Evolutionary conservation across 2,329 filamentous ascomycete species (phyloP).

Genomic region (Ceratocystis cacaofunesta): DNA sequence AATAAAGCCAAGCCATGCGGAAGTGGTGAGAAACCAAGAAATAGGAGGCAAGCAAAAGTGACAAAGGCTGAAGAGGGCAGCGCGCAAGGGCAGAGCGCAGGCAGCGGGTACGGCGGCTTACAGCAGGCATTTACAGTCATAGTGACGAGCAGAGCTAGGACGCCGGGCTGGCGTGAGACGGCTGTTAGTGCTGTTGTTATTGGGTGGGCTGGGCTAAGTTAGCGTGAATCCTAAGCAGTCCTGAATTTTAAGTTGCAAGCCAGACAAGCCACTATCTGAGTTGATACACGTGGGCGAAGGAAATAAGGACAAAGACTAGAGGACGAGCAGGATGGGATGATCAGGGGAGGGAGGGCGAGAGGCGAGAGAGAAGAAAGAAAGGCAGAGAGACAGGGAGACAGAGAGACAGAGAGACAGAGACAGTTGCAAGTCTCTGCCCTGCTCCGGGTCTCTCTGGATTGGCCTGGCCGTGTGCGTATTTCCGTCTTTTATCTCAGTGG

Average conservation of each 20-base stretch:
- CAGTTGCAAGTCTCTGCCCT: too few species aligned
- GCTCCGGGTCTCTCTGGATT: too few species aligned
- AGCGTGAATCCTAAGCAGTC: background rate
- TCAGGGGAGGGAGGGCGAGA: background rate
- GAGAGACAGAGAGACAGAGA: too few species aligned
- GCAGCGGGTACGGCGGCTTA: too few species aligned
- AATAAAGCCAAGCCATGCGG: background rate
- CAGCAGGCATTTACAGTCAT: too few species aligned
- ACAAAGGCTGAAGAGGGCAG: too few species aligned
- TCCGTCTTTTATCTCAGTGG: too few species aligned
- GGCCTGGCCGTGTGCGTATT: too few species aligned
- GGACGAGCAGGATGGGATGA: background rate
- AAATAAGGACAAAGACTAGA: background rate
- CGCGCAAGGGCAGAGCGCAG: too few species aligned
- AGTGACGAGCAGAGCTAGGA: too few species aligned
- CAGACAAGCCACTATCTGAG: background rate
- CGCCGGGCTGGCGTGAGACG: too few species aligned
- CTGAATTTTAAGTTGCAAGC: conserved; percentile 2
- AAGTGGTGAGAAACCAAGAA: background rate
- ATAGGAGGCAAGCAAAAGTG: background rate
- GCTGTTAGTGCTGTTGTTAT: background rate
- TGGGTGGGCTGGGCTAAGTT: background rate
- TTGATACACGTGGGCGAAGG: background rate
- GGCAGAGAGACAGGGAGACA: too few species aligned
- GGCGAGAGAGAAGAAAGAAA: background rate